phyloP scores from a whole-genome alignment of 306 rosid genomes.

The Hippophae tibetana region DNA sequence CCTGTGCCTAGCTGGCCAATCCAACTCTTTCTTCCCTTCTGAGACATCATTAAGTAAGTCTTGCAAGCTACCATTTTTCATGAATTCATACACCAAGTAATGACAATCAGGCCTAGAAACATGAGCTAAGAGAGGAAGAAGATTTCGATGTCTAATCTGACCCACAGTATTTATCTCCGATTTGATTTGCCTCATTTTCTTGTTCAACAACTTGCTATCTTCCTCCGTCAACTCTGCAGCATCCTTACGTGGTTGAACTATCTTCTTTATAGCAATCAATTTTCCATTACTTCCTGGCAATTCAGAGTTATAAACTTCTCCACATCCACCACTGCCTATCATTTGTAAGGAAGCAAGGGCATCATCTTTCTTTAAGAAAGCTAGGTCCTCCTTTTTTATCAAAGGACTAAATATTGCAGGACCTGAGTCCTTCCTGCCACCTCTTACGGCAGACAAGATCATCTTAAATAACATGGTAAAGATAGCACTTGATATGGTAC shows the following conservation, averaged over 20 bases:
- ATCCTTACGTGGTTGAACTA: not conserved
- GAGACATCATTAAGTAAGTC: constrained; percentile 31
- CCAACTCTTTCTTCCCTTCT: constrained; percentile 35
- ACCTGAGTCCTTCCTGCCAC: not conserved
- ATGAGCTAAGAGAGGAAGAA: not conserved
- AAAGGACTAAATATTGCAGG: not conserved
- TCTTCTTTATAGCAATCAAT: not conserved
- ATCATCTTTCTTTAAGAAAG: not conserved
- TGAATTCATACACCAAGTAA: not conserved
- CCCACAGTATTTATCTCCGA: not conserved
- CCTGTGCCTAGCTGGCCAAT: constrained; percentile 58
- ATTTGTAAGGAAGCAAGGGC: not conserved
- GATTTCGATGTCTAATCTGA: not conserved
- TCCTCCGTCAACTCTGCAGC: not conserved
- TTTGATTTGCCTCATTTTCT: not conserved
- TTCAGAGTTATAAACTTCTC: not conserved
- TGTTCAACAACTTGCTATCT: constrained; percentile 23
- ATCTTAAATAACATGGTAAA: not conserved
- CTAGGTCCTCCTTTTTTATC: not conserved
- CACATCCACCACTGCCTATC: not conserved
- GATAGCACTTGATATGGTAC: not conserved
- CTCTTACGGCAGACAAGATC: constrained; percentile 2
- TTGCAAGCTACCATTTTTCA: constrained; percentile 25
- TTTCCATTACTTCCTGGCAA: not conserved
- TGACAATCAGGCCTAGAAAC: not conserved